These are phyloP conservation scores for Wickerhamiella australiensis DNA, from an alignment of 805 yeast genomes.

Conservation along the genomic window DNA sequence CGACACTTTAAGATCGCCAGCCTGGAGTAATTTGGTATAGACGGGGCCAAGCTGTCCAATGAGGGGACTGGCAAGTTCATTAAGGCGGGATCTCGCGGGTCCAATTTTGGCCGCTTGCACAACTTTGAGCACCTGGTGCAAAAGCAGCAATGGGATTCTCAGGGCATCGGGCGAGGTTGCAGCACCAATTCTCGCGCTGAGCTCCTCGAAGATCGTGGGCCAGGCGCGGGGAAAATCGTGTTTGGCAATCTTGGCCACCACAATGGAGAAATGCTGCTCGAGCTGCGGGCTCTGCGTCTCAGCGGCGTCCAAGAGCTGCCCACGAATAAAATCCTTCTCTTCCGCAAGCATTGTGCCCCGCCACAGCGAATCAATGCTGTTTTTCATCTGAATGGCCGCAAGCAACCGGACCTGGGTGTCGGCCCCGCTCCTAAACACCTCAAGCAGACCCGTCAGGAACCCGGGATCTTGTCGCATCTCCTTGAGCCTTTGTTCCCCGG, in stretches of 20 bases:
- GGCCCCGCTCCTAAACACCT: slow-evolving; percentile 21
- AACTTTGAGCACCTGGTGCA: slow-evolving; percentile 54
- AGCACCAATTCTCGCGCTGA: slow-evolving; percentile 31
- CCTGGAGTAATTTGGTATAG: slow-evolving; percentile 34
- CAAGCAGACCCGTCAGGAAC: slow-evolving; percentile 16
- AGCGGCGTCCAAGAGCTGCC: slow-evolving; percentile 10
- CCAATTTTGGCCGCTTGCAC: slow-evolving; percentile 73
- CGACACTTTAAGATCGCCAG: slow-evolving; percentile 46
- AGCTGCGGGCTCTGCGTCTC: slow-evolving; percentile 44
- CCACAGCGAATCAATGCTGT: slow-evolving; percentile 81
- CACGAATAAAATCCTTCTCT: slow-evolving; percentile 48
- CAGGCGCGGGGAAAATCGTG: slow-evolving; percentile 80
- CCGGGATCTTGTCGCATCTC: slow-evolving; percentile 13
- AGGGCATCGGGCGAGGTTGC: slow-evolving; percentile 33
- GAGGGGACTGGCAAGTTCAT: slow-evolving; percentile 47
- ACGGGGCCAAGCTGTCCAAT: slow-evolving; percentile 47
- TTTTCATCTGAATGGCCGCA: slow-evolving; percentile 76
- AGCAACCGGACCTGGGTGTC: slow-evolving; percentile 54
- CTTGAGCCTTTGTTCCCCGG: slow-evolving; percentile 17
- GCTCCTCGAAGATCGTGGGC: slow-evolving; percentile 67
- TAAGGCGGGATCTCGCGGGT: slow-evolving; percentile 35
- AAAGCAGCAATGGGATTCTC: background rate
- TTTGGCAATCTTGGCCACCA: slow-evolving; percentile 65
- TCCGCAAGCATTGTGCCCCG: slow-evolving; percentile 48
- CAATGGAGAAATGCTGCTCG: slow-evolving; percentile 72